Evolutionary conservation across 1,139 yeast genomes (phyloP), one percentile per base, ranked within the genome.

Genomic region (Protomyces inundatus): DNA sequence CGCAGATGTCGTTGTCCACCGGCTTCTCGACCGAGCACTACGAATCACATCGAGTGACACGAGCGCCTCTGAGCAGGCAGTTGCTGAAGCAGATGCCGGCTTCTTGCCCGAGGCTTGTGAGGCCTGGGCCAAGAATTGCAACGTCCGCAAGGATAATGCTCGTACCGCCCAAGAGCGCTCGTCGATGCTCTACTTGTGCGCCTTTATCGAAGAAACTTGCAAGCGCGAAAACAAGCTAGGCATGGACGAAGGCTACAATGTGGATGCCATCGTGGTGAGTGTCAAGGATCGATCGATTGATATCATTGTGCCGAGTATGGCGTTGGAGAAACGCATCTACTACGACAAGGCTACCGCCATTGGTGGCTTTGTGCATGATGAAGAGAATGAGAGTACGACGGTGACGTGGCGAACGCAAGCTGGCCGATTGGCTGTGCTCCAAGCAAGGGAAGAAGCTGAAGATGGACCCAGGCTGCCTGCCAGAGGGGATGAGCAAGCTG

Each of bases 271-370:
- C n/a, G 93, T 93, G 48, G 77, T 90, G 40, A 97, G 90, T 74
- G 97, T 91, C 9, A 91, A 91, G 73, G 98, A 93, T 75, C 89
- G 97, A 1, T 90, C 98, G 0, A 91, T 93, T 77, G 98, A 93
- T 75, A 95, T 93, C 6, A 84, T 89, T 68, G 81, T 93, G 67
- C 98, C 98, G 0, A 97, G 90, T 70, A 87, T 91, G 77, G 97
- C 98, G 52, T 89, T 93, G 69, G 98, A 93, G 75, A 93, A 93
- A 77, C 84, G 98, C 71, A 97, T 93, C 37, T 98, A 93, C 72
- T 98, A 98, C 54, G 98, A 93, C 76, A 98, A 93, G 16, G 70
- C 64, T 3, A 16, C 32, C 34, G 57, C 64, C 10, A 50, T 60
- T 42, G 59, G 46, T 12, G 30, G 45, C 6, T 58, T 58, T 42